Conservation (phyloP, 352 stramenopile species). For the Phytopythium aichiense region DNA sequence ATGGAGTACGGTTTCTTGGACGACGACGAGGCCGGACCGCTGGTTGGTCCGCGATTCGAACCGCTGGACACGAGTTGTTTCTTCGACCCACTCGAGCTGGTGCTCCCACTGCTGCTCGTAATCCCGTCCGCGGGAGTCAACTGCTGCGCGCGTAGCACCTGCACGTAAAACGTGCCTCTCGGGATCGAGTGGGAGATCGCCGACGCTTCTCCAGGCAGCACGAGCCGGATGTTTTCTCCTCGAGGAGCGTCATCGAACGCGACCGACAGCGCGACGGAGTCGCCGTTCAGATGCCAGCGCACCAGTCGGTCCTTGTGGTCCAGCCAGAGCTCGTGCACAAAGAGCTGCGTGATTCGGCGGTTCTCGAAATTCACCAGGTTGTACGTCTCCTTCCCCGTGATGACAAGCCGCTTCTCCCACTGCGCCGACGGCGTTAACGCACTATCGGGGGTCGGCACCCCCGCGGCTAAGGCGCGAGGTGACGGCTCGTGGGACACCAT, state of each 20-base stretch:
- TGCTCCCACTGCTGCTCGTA: conserved; percentile 7
- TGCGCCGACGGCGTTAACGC: conserved; percentile 44
- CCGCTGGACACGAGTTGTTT: neutral
- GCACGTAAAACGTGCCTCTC: conserved; percentile 76
- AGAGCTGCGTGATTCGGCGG: conserved; percentile 72
- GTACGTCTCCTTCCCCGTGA: conserved; percentile 84
- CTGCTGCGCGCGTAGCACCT: conserved; percentile 71
- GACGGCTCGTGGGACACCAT: conserved; percentile 31
- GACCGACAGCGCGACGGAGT: conserved; percentile 74
- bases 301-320: conserved; percentile 82
- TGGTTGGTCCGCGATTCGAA: conserved; percentile 2
- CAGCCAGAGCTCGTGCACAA: conserved; percentile 83
- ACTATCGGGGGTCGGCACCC: conserved; percentile 21
- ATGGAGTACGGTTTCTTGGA: conserved; percentile 55
- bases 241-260: conserved; percentile 64
- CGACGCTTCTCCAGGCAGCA: conserved; percentile 69
- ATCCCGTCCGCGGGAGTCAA: conserved; percentile 37
- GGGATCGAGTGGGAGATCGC: conserved; percentile 74
- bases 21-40: conserved; percentile 2
- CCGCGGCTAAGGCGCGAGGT: conserved; percentile 15
- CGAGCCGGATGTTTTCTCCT: conserved; percentile 74
- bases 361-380: conserved; percentile 53
- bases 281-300: conserved; percentile 81
- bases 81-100: conserved; percentile 1
- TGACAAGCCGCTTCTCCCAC: conserved; percentile 70